Evolutionary conservation across 2,329 filamentous ascomycete species (phyloP).

Genomic region (Beauveria asiatica): DNA sequence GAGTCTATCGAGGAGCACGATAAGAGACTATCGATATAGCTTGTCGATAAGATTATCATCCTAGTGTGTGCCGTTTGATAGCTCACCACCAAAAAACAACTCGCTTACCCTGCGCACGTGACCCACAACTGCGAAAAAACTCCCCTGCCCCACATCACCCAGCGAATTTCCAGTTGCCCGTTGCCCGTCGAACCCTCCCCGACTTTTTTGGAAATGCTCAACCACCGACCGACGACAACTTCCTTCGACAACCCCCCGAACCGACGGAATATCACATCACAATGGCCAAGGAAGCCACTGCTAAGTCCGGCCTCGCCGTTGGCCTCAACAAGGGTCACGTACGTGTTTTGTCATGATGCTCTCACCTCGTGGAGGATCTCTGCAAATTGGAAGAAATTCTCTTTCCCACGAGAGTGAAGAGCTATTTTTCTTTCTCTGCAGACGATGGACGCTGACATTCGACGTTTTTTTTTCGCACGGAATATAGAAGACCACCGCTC

Average conservation of each 20-base stretch:
- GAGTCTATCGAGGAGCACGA: neutral
- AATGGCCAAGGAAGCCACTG: slow-evolving; percentile 54
- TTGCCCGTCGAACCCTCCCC: neutral
- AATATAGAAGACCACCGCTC: slow-evolving; percentile 71
- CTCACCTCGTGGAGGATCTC: slow-evolving; percentile 71
- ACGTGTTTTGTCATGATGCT: slow-evolving; percentile 41
- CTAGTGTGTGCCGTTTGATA: neutral
- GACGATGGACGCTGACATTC: slow-evolving; percentile 56
- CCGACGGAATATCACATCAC: slow-evolving; percentile 19
- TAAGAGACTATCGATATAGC: neutral
- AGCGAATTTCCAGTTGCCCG: slow-evolving; percentile 4
- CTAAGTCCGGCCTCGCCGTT: slow-evolving; percentile 50
- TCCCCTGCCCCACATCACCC: slow-evolving; percentile 8
- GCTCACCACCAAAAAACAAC: neutral
- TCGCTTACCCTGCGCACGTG: slow-evolving; percentile 21
- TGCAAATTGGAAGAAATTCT: slow-evolving; percentile 27
- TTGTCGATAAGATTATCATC: neutral
- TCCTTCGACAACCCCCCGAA: slow-evolving; percentile 16
- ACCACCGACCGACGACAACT: slow-evolving; percentile 22
- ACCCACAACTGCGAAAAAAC: slow-evolving; percentile 18
- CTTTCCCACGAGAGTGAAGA: slow-evolving; percentile 20
- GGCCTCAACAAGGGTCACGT: slow-evolving; percentile 59
- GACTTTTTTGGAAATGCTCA: slow-evolving; percentile 17
- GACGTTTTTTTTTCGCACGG: slow-evolving; percentile 25
- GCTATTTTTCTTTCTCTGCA: slow-evolving; percentile 26